Percentiles rank a stretch among this genome's conserved stretches.
phyloP scores from a whole-genome alignment of 495 filamentous ascomycete genomes.

The Daldinia decipiens region DNA sequence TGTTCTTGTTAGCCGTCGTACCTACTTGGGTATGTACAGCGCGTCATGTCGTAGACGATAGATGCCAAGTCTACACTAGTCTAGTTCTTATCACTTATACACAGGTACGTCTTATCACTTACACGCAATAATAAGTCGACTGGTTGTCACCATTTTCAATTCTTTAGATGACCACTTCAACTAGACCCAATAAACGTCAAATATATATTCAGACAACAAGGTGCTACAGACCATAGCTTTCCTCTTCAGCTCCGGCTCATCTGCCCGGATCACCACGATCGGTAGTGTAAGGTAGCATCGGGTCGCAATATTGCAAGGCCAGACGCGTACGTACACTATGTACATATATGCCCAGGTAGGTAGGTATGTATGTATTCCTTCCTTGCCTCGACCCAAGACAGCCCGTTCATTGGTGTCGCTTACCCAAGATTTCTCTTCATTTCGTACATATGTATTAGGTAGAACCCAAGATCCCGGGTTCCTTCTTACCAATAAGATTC shows the following conservation, averaged over 20 bases:
- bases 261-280: slow-evolving; percentile 33
- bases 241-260: slow-evolving; percentile 20
- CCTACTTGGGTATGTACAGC: not conserved
- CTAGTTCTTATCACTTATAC: not conserved
- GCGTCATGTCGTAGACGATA: not conserved
- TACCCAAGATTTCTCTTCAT: slow-evolving; percentile 24
- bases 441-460: slow-evolving; percentile 32
- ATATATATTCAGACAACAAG: not conserved
- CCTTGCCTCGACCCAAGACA: slow-evolving; percentile 31
- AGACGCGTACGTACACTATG: slow-evolving; percentile 2
- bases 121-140: not conserved
- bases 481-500: slow-evolving; percentile 25
- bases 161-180: not conserved
- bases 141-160: not conserved
- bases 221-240: slow-evolving; percentile 9
- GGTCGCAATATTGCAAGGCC: slow-evolving; percentile 11
- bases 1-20: not conserved
- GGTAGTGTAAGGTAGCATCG: slow-evolving; percentile 32
- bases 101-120: not conserved
- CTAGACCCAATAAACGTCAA: not conserved
- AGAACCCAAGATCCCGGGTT: slow-evolving; percentile 28
- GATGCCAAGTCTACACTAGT: not conserved
- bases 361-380: not conserved
- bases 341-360: not conserved
- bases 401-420: slow-evolving; percentile 13